phyloP scores from a whole-genome alignment of 108 stramenopile species.

The Seminavis robusta region DNA sequence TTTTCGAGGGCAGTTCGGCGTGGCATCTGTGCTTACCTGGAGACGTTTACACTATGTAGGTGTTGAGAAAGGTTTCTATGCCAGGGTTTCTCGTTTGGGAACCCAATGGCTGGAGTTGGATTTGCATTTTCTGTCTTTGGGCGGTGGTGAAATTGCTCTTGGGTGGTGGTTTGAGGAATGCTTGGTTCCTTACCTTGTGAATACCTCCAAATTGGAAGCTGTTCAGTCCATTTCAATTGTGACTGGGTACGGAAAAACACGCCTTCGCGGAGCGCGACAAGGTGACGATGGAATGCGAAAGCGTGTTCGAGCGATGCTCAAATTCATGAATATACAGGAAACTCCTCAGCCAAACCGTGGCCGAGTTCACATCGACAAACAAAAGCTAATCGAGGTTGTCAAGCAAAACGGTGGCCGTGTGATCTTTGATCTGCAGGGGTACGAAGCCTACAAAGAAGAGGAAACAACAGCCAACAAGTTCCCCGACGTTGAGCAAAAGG shows the following conservation, averaged over 20 bases:
- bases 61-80: slow-evolving; percentile 76
- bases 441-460: slow-evolving; percentile 24
- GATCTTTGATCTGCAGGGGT: slow-evolving; percentile 67
- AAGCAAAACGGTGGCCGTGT: slow-evolving; percentile 69
- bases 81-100: slow-evolving; percentile 79
- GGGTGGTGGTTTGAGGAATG: slow-evolving; percentile 90
- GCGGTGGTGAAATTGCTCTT: slow-evolving; percentile 81
- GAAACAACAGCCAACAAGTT: slow-evolving; percentile 51
- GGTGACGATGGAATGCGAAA: slow-evolving; percentile 85
- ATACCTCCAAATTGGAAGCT: slow-evolving; percentile 63
- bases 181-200: slow-evolving; percentile 68
- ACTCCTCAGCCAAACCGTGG: slow-evolving; percentile 75
- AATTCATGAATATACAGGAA: slow-evolving; percentile 81
- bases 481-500: slow-evolving; percentile 65
- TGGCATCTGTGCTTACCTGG: neutral
- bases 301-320: slow-evolving; percentile 74
- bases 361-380: slow-evolving; percentile 74
- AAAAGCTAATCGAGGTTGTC: slow-evolving; percentile 55
- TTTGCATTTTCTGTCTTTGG: slow-evolving; percentile 80
- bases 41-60: neutral
- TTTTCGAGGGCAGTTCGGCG: neutral
- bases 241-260: slow-evolving; percentile 86
- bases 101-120: slow-evolving; percentile 84
- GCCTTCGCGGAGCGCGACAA: slow-evolving; percentile 66
- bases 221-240: slow-evolving; percentile 84